Percentiles rank a stretch among this genome's conserved stretches.
Conservation (phyloP, 257 asterid genomes). For the Echium plantagineum region DNA sequence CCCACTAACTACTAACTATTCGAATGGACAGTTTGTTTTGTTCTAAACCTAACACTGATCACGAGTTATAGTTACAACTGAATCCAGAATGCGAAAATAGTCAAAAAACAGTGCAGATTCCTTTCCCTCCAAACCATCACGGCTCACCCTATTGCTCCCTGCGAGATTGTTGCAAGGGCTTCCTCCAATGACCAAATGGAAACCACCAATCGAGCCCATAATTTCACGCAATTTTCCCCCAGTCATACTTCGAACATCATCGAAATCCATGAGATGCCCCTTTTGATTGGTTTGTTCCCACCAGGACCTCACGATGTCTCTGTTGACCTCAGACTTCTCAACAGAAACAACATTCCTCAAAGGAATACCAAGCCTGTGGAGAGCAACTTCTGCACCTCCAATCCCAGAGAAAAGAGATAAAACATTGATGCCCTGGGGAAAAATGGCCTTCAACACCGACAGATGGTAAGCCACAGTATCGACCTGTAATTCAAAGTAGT, state of each 20-base stretch:
- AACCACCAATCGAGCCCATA: conserved; percentile 17
- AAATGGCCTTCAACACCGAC: conserved; percentile 58
- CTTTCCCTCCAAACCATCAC: conserved; percentile 70
- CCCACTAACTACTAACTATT: too few species aligned
- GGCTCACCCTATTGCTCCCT: conserved; percentile 61
- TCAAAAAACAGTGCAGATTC: conserved; percentile 57
- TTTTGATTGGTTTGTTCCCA: conserved; percentile 82
- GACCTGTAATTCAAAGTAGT: conserved; percentile 26
- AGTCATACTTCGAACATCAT: conserved; percentile 44
- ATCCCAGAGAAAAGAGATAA: conserved; percentile 84
- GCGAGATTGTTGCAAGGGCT: conserved; percentile 79
- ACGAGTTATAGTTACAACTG: conserved; percentile 21
- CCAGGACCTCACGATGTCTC: conserved; percentile 71
- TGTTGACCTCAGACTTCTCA: conserved; percentile 55
- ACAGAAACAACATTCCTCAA: conserved; percentile 56
- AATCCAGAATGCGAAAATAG: conserved; percentile 40
- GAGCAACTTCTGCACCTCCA: conserved; percentile 94
- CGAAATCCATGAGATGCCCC: conserved; percentile 39
- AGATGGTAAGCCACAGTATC: conserved; percentile 88
- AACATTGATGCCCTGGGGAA: conserved; percentile 54
- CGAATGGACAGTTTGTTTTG: neutral
- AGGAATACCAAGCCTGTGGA: conserved; percentile 61
- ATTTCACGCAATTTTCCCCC: conserved; percentile 26
- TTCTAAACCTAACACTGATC: neutral
- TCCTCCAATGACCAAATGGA: conserved; percentile 47